phyloP scores from a whole-genome alignment of 2,329 filamentous ascomycete species.

The Apiospora marii region DNA sequence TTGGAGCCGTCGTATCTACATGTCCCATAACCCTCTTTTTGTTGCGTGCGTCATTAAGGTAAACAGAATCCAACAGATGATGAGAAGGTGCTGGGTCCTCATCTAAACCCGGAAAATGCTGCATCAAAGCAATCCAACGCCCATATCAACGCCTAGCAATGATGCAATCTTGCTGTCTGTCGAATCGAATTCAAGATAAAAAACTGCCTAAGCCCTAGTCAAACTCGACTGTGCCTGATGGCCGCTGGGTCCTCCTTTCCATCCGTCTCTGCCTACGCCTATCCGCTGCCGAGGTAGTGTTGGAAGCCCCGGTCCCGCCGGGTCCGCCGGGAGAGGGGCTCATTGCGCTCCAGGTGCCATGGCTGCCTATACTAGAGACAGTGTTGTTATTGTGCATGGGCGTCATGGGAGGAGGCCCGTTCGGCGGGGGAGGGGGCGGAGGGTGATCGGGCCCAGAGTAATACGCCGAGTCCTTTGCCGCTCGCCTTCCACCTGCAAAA shows the following conservation, averaged over 20 bases:
- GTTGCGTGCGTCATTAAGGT: slow-evolving; percentile 10
- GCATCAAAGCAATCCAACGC: slow-evolving; percentile 18
- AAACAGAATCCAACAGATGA: slow-evolving; percentile 12
- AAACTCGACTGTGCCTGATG: slow-evolving; percentile 35
- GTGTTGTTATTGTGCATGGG: slow-evolving; percentile 42
- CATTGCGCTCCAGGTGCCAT: slow-evolving; percentile 63
- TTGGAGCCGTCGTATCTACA: slow-evolving; percentile 14
- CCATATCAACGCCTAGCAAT: slow-evolving; percentile 20
- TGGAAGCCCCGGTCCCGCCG: slow-evolving; percentile 47
- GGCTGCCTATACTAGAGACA: slow-evolving; percentile 57
- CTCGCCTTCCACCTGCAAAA: slow-evolving; percentile 59
- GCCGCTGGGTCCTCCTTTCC: slow-evolving; percentile 57
- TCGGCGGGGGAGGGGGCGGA: slow-evolving; percentile 38
- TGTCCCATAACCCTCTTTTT: slow-evolving; percentile 28
- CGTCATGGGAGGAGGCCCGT: slow-evolving; percentile 22
- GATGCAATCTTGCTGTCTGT: slow-evolving; percentile 6
- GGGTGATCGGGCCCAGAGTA: slow-evolving; percentile 56
- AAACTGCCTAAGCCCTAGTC: slow-evolving; percentile 27
- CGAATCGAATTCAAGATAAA: slow-evolving; percentile 12
- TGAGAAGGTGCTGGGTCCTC: slow-evolving; percentile 12
- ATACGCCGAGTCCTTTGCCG: slow-evolving; percentile 67
- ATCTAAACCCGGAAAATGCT: slow-evolving; percentile 18
- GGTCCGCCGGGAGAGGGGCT: slow-evolving; percentile 55
- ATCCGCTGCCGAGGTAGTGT: slow-evolving; percentile 55
- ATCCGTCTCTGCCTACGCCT: slow-evolving; percentile 62